Base-by-base conservation (phyloP, 306 rosid genomes). In the Psophocarpus tetragonolobus region DNA sequence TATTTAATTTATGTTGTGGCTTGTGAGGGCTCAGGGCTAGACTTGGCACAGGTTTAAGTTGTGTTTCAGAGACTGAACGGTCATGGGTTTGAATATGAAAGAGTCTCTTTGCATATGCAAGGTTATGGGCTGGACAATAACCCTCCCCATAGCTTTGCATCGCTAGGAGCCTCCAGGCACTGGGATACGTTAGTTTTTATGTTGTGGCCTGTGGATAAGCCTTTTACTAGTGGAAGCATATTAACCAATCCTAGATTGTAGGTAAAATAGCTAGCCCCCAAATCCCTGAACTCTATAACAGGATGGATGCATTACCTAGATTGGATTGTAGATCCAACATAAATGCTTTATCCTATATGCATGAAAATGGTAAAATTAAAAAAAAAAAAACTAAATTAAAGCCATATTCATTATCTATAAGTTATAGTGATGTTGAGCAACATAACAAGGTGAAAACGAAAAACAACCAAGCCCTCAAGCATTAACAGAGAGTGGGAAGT, bases 111-210 rank as follows among this genome's bases (percentile, higher is more conserved):
- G n/a, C n/a, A n/a, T n/a, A n/a, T n/a, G n/a, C n/a, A n/a, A n/a
- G n/a, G n/a, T n/a, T n/a, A n/a, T n/a, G n/a, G n/a, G n/a, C n/a
- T n/a, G n/a, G n/a, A n/a, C n/a, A n/a, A n/a, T n/a, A n/a, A n/a
- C n/a, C n/a, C n/a, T n/a, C n/a, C n/a, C n/a, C n/a, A n/a, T n/a
- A n/a, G n/a, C n/a, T n/a, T n/a, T n/a, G n/a, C n/a, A n/a, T n/a
- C n/a, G n/a, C n/a, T n/a, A n/a, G n/a, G n/a, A n/a, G n/a, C n/a
- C n/a, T n/a, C n/a, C n/a, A n/a, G n/a, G n/a, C n/a, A n/a, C n/a
- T n/a, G n/a, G n/a, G n/a, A n/a, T n/a, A n/a, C n/a, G n/a, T n/a
- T 33, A 65, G 23, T 38, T 29, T 29, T 73, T 79, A 29, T 45
- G 51, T 47, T 18, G 47, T 9, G 1, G 27, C 42, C 38, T 18